Conservation (phyloP, 352 stramenopile genomes). For the Globisporangium emineosum region DNA sequence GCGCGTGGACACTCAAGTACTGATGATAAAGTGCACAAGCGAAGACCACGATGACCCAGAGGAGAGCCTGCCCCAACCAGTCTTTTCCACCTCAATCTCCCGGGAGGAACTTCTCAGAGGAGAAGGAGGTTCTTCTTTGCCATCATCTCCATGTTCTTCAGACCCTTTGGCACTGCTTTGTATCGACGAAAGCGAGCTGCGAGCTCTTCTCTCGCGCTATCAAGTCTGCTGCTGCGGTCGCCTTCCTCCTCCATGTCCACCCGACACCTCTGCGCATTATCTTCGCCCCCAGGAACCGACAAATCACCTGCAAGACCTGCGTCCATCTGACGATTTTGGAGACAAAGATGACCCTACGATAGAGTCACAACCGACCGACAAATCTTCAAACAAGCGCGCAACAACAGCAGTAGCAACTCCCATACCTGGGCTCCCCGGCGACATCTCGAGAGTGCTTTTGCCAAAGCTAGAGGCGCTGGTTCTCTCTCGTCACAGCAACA, state of each 20-base stretch:
- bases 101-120: background rate
- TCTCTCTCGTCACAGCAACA: constrained; percentile 9
- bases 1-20: background rate
- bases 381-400: background rate
- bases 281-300: background rate
- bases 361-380: background rate
- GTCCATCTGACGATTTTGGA: background rate
- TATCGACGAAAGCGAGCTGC: constrained; percentile 8
- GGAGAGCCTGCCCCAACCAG: background rate
- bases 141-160: background rate
- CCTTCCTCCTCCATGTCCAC: background rate
- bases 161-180: constrained; percentile 6
- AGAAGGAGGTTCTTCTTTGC: background rate
- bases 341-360: background rate
- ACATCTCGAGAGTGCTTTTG: constrained; percentile 14
- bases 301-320: background rate
- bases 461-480: constrained; percentile 14
- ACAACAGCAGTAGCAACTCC: background rate
- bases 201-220: constrained; percentile 20
- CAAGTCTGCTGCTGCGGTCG: constrained; percentile 20
- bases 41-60: background rate
- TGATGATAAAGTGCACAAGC: constrained; percentile 4
- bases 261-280: background rate
- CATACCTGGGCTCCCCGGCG: constrained; percentile 24
- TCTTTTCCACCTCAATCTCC: constrained; percentile 7